These are phyloP conservation scores for Rosa lucieae DNA, from an alignment of 306 rosid genomes.

Conservation along the genomic window DNA sequence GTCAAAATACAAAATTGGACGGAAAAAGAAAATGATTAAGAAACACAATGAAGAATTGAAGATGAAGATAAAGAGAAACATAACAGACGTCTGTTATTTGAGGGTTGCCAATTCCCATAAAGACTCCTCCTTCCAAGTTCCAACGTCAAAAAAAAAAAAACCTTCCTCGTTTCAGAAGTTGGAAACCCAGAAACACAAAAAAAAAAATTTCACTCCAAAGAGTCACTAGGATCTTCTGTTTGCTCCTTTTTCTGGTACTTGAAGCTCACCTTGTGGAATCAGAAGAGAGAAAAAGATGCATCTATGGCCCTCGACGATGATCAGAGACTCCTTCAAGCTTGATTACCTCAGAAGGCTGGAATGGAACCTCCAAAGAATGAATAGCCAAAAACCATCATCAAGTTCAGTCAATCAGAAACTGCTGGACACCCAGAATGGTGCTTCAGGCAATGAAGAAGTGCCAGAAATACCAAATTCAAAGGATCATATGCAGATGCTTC, in stretches of 20 bases:
- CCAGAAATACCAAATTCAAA: conserved; percentile 4
- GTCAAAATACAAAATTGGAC: neutral
- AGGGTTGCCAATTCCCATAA: neutral
- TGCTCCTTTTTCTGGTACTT: neutral
- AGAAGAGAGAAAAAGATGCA: conserved; percentile 30
- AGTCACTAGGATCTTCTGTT: neutral
- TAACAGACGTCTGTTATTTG: neutral
- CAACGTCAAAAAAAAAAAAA: neutral
- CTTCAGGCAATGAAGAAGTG: neutral
- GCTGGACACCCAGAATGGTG: conserved; percentile 20
- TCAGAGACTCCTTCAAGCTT: conserved; percentile 44
- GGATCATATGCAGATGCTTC: conserved; percentile 15
- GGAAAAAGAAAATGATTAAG: neutral
- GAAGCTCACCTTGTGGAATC: neutral
- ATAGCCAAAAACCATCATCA: conserved; percentile 19
- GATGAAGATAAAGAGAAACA: neutral
- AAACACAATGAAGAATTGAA: no score
- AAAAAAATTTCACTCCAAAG: neutral
- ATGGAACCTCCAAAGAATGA: conserved; percentile 42
- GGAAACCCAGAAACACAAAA: neutral
- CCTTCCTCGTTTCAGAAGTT: neutral
- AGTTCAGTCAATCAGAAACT: conserved; percentile 23
- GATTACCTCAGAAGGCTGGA: conserved; percentile 38
- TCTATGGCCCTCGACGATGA: conserved; percentile 44
- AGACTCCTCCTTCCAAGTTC: neutral